Evolutionary conservation across 2,329 filamentous ascomycete species (phyloP).

Genomic region (Xylaria hypoxylon): DNA sequence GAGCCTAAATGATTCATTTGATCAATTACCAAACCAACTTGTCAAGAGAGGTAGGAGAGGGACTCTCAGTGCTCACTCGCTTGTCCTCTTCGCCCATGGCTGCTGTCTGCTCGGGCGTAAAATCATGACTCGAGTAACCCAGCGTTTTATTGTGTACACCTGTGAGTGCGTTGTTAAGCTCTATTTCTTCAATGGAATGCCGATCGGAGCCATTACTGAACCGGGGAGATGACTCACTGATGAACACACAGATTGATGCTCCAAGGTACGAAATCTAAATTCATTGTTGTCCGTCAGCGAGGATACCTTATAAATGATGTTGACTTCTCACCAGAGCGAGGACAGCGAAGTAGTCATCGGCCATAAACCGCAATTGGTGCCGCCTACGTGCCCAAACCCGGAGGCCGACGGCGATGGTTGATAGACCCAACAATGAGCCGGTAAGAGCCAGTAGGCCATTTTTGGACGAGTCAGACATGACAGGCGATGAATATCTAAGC

Average conservation of each 20-base stretch:
- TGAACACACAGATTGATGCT: conserved; percentile 22
- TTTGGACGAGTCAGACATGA: no score
- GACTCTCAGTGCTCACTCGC: no score
- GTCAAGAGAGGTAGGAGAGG: no score
- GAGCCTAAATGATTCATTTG: no score
- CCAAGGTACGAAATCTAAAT: conserved; percentile 30
- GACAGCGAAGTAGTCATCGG: conserved; percentile 37
- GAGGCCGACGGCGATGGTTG: conserved; percentile 27
- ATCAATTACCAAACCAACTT: no score
- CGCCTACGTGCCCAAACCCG: conserved; percentile 36
- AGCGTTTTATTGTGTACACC: conserved; percentile 32
- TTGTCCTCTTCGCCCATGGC: no score
- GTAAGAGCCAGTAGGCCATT: no score
- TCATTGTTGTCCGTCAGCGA: neutral
- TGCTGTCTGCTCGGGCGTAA: conserved; percentile 23
- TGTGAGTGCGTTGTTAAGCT: no score
- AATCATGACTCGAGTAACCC: conserved; percentile 32
- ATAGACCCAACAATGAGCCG: neutral
- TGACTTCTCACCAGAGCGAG: conserved; percentile 31
- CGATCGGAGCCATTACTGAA: no score
- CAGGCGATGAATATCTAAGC: no score
- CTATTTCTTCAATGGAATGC: no score
- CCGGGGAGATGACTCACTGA: conserved; percentile 24
- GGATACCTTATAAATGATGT: neutral
- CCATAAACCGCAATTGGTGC: conserved; percentile 30